phyloP scores from a whole-genome alignment of 164 flowering plant species.

The Magnolia kwangsiensis region DNA sequence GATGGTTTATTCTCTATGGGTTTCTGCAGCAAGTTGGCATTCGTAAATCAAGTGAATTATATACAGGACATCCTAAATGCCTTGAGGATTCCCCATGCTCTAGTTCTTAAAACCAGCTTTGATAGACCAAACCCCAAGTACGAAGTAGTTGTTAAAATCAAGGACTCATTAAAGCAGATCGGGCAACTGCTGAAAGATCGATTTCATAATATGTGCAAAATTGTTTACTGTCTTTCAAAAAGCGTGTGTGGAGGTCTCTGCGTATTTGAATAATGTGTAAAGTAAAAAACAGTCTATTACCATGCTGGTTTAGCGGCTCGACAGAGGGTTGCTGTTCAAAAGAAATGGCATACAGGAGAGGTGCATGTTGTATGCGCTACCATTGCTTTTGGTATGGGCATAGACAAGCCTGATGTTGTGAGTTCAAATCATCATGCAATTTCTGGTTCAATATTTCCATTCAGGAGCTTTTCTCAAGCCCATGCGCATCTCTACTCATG shows the following conservation, averaged over 20 bases:
- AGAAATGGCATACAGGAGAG: constrained; percentile 86
- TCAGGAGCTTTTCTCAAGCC: neutral
- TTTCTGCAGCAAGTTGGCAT: neutral
- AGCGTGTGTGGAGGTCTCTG: constrained; percentile 75
- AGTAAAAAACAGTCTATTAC: constrained; percentile 71
- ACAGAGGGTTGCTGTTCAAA: constrained; percentile 72
- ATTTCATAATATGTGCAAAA: constrained; percentile 69
- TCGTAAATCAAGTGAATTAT: constrained; percentile 6
- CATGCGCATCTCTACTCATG: neutral
- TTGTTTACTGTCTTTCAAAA: constrained; percentile 92
- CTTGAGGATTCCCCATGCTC: constrained; percentile 74
- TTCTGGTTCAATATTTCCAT: neutral
- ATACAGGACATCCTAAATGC: constrained; percentile 79
- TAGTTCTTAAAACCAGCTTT: constrained; percentile 87
- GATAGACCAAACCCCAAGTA: constrained; percentile 95
- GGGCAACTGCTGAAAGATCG: constrained; percentile 59
- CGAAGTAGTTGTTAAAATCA: constrained; percentile 76
- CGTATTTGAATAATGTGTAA: constrained; percentile 64
- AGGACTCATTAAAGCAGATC: constrained; percentile 79
- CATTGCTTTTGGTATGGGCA: constrained; percentile 99
- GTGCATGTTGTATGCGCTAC: constrained; percentile 90
- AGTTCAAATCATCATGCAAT: constrained; percentile 32
- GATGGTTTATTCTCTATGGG: neutral
- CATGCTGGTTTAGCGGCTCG: constrained; percentile 93
- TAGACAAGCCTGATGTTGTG: constrained; percentile 96